phyloP scores from a whole-genome alignment of 306 rosid species.

The Styphnolobium japonicum region DNA sequence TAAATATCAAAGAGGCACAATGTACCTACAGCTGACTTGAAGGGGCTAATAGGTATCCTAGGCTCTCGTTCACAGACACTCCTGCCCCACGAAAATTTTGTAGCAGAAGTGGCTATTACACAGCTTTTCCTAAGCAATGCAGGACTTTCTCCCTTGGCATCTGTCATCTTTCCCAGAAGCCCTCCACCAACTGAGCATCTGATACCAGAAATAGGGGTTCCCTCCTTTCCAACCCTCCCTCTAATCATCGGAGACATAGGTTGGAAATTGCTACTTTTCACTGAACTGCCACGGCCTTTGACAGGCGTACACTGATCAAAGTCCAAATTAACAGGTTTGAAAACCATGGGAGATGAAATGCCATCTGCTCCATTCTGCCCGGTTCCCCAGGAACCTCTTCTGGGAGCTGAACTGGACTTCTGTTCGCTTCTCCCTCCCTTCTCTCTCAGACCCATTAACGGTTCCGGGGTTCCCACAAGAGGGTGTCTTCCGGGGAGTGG shows the following conservation, averaged over 20 bases:
- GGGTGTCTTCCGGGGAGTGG: constrained; percentile 91
- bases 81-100: constrained; percentile 64
- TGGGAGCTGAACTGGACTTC: constrained; percentile 36
- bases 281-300: constrained; percentile 28
- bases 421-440: constrained; percentile 40
- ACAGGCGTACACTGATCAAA: constrained; percentile 86
- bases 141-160: constrained; percentile 62
- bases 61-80: constrained; percentile 75
- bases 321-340: constrained; percentile 69
- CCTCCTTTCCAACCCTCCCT: constrained; percentile 49
- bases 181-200: constrained; percentile 79
- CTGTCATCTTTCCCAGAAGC: constrained; percentile 56
- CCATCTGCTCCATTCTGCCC: constrained; percentile 37
- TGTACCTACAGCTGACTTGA: constrained; percentile 96
- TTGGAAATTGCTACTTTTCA: background rate
- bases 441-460: constrained; percentile 69
- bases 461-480: constrained; percentile 80
- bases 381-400: constrained; percentile 91
- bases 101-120: constrained; percentile 37
- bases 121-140: constrained; percentile 77
- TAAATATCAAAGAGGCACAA: constrained; percentile 29
- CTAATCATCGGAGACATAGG: constrained; percentile 59
- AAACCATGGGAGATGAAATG: constrained; percentile 53
- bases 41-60: constrained; percentile 57
- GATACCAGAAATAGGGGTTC: constrained; percentile 34